Conservation (phyloP, 108 stramenopile species). For the Pelagomonas calceolata region DNA sequence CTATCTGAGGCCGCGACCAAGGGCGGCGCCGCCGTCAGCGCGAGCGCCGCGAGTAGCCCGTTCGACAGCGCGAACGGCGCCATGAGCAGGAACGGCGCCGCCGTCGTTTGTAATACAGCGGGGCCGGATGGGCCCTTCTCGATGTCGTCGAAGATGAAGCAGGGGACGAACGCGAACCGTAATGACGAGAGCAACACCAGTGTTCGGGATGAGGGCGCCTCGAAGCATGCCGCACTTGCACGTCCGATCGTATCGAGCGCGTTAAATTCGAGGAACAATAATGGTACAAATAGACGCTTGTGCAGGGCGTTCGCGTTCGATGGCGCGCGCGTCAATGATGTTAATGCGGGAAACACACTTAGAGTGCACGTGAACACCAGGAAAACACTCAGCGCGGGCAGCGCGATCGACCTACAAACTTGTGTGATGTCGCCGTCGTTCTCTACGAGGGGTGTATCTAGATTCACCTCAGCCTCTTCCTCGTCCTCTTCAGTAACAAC, state of each 20-base stretch:
- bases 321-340: neutral
- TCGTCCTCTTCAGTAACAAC: neutral
- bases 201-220: neutral
- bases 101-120: neutral
- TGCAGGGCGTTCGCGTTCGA: neutral
- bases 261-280: neutral
- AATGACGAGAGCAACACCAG: neutral
- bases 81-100: neutral
- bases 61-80: neutral
- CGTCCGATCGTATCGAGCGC: neutral
- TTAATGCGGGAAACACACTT: neutral
- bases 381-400: neutral
- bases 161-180: neutral
- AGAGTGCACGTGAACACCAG: neutral
- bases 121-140: neutral
- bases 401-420: neutral
- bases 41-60: neutral
- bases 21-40: neutral
- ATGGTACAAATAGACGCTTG: neutral
- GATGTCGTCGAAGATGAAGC: neutral
- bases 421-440: neutral
- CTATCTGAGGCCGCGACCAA: neutral
- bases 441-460: neutral
- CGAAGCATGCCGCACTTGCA: neutral
- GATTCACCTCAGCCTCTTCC: neutral